Evolutionary conservation across 106 monocot genomes (phyloP).

Genomic region (Ottelia alismoides): DNA sequence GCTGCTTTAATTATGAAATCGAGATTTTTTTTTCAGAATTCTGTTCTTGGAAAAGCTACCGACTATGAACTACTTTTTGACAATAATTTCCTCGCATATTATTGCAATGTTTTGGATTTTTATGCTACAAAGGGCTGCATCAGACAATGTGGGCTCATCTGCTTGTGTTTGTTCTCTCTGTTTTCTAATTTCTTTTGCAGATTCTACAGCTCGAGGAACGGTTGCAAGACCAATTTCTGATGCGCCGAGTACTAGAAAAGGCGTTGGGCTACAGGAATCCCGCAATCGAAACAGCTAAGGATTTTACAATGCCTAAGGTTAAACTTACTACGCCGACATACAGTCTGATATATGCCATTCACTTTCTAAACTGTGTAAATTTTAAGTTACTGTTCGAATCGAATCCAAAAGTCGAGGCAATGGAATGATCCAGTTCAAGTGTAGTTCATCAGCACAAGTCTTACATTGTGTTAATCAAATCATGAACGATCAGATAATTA

Average conservation of each 20-base stretch:
- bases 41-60: too few species aligned
- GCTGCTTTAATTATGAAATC: background rate
- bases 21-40: too few species aligned
- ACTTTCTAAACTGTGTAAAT: background rate
- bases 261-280: constrained; percentile 52
- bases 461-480: too few species aligned
- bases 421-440: background rate
- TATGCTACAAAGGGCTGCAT: background rate
- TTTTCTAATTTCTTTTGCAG: constrained; percentile 17
- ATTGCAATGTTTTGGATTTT: background rate
- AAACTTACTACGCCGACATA: background rate
- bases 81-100: too few species aligned
- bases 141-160: background rate
- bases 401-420: background rate
- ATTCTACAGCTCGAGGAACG: constrained; percentile 75
- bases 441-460: too few species aligned
- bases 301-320: constrained; percentile 43
- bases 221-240: constrained; percentile 50
- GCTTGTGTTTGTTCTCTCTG: too few species aligned
- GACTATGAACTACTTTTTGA: too few species aligned
- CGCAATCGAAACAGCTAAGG: constrained; percentile 15
- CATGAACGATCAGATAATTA: too few species aligned
- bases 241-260: constrained; percentile 53
- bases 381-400: too few species aligned
- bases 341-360: too few species aligned